Evolutionary conservation across 78 protist species (phyloP), one percentile per base, ranked within the genome.

Genomic region (Pelomyxa schiedti): DNA sequence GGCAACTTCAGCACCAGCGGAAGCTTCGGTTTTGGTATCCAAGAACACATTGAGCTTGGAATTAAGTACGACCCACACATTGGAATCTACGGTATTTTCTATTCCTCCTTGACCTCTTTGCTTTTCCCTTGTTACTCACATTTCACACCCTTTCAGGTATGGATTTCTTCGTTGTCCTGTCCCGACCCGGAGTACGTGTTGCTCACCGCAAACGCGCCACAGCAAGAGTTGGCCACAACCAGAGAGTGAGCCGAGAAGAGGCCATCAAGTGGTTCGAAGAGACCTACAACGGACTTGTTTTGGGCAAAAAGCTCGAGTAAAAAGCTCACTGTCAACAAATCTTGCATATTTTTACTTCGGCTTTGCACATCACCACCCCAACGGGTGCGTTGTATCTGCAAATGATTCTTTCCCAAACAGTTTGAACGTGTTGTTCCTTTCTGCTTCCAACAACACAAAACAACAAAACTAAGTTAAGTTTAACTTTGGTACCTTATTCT

Each of bases 51-150:
- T 75, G 99, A 97, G 83, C 90, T 97, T 65, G 99, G 98, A 39
- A 69, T 97, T 87, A 93, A 93, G 86, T 96, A 96, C 93, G 98
- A 98, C 84, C 99, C 99, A 64, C 38, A 80, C 69, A 89, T 86
- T 58, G 99, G 99, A 69, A 97, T 98, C 80, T 95, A 91, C 89
- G 99, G 99, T 81, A n/a, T n/a, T n/a, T n/a, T n/a, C n/a, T n/a
- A n/a, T n/a, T n/a, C n/a, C n/a, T n/a, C n/a, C n/a, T n/a, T n/a
- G n/a, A n/a, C n/a, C n/a, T n/a, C n/a, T n/a, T n/a, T n/a, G n/a
- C n/a, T n/a, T n/a, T n/a, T n/a, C n/a, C n/a, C n/a, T n/a, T n/a
- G n/a, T n/a, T n/a, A n/a, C n/a, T n/a, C n/a, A n/a, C n/a, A n/a
- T n/a, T n/a, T n/a, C n/a, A n/a, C n/a, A n/a, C n/a, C n/a, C n/a